These are phyloP conservation scores for Ophiosphaerella korrae DNA, from an alignment of 2,329 filamentous ascomycete genomes.

Conservation along the genomic window DNA sequence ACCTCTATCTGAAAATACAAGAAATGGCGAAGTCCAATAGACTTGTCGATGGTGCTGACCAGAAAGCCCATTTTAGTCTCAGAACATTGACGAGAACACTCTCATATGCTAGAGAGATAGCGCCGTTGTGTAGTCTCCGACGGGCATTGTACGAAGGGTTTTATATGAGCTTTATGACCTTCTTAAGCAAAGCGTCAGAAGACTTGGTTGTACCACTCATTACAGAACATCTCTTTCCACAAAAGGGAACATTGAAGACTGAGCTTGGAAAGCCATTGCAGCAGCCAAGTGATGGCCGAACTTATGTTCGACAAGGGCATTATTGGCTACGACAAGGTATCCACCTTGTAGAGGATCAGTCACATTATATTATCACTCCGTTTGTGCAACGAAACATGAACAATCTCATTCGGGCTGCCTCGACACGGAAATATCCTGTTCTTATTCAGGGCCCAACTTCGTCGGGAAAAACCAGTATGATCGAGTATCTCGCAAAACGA, in stretches of 20 bases:
- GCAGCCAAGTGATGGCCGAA: slow-evolving; percentile 73
- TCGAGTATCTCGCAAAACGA: slow-evolving; percentile 94
- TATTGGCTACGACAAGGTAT: slow-evolving; percentile 88
- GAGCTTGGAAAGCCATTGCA: slow-evolving; percentile 79
- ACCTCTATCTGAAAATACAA: slow-evolving; percentile 88
- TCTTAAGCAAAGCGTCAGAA: slow-evolving; percentile 83
- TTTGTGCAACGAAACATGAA: slow-evolving; percentile 95
- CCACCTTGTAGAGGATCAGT: slow-evolving; percentile 69
- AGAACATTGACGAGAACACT: slow-evolving; percentile 89
- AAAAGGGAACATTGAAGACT: slow-evolving; percentile 69
- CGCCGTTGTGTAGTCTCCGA: slow-evolving; percentile 81
- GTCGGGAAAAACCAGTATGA: slow-evolving; percentile 98
- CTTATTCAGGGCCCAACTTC: slow-evolving; percentile 96
- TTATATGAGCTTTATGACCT: slow-evolving; percentile 95
- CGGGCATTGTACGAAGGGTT: slow-evolving; percentile 93
- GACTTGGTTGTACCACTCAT: slow-evolving; percentile 78
- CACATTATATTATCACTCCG: slow-evolving; percentile 94
- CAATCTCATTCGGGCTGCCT: slow-evolving; percentile 91
- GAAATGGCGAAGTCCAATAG: slow-evolving; percentile 78
- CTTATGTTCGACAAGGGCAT: slow-evolving; percentile 84
- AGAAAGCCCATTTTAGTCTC: slow-evolving; percentile 96
- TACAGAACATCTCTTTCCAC: slow-evolving; percentile 76
- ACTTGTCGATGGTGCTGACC: slow-evolving; percentile 91
- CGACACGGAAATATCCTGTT: slow-evolving; percentile 88
- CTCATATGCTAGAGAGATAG: slow-evolving; percentile 84